Evolutionary conservation across 805 yeast genomes (phyloP).

Genomic region (Clavispora vitiphila): DNA sequence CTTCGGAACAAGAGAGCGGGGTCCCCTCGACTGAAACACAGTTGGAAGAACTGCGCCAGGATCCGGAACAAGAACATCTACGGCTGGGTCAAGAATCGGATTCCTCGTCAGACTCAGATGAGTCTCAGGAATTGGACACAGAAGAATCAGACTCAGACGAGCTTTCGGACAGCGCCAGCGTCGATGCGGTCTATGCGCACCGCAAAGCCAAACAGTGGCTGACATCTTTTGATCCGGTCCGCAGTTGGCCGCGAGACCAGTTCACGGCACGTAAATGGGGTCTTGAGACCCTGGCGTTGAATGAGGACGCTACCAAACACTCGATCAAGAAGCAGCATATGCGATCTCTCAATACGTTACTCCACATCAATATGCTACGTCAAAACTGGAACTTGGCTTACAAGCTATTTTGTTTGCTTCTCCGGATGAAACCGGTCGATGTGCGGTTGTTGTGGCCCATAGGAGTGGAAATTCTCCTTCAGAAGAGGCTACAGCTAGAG

Average conservation of each 20-base stretch:
- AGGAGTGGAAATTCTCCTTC: constrained; percentile 52
- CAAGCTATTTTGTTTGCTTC: constrained; percentile 44
- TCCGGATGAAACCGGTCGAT: constrained; percentile 48
- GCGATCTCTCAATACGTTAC: constrained; percentile 34
- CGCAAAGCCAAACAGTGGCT: constrained; percentile 6
- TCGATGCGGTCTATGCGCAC: constrained; percentile 5
- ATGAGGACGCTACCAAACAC: constrained; percentile 3
- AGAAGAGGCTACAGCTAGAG: constrained; percentile 2
- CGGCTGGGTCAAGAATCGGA: background rate
- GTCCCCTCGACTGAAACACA: too few relatives aligned
- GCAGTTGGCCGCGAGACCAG: constrained; percentile 8
- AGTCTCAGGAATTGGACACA: background rate
- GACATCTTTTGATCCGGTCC: constrained; percentile 2
- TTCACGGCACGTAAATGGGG: constrained; percentile 9
- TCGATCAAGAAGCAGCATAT: constrained; percentile 22
- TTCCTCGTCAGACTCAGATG: background rate
- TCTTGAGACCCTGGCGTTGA: constrained; percentile 12
- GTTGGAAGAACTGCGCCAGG: too few relatives aligned
- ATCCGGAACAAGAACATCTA: background rate
- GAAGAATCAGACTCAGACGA: constrained; percentile 1
- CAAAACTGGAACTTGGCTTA: constrained; percentile 55
- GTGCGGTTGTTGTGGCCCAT: constrained; percentile 58
- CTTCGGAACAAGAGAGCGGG: too few relatives aligned
- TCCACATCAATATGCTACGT: constrained; percentile 46
- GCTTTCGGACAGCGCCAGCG: constrained; percentile 1